Evolutionary conservation across 2,329 filamentous ascomycete genomes (phyloP).

Genomic region (Tolypocladium pustulatum): DNA sequence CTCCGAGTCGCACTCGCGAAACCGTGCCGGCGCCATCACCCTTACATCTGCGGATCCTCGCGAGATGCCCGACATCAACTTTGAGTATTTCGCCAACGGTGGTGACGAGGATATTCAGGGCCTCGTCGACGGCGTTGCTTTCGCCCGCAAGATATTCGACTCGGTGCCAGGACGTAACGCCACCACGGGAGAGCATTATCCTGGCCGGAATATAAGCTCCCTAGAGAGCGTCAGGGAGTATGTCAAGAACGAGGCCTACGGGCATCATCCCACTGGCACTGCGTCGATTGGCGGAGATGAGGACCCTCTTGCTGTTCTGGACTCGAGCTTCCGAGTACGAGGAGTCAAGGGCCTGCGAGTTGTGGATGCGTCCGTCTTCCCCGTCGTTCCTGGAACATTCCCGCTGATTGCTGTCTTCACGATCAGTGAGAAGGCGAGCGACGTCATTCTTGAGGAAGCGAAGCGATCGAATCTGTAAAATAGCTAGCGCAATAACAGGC

Average conservation of each 20-base stretch:
- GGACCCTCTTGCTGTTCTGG: conserved; percentile 45
- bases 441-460: conserved; percentile 17
- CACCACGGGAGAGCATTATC: not conserved
- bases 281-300: conserved; percentile 43
- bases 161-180: not conserved
- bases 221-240: conserved; percentile 10
- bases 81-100: conserved; percentile 43
- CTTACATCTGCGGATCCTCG: conserved; percentile 49
- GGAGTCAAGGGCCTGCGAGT: conserved; percentile 46
- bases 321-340: conserved; percentile 45
- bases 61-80: conserved; percentile 52
- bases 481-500: not conserved
- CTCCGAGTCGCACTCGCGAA: conserved; percentile 43
- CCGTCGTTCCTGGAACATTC: conserved; percentile 3
- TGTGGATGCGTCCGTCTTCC: conserved; percentile 49
- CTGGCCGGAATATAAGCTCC: conserved; percentile 5
- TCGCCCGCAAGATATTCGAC: conserved; percentile 30
- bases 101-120: conserved; percentile 32
- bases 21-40: conserved; percentile 51
- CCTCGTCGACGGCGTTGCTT: conserved; percentile 33
- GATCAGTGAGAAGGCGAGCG: conserved; percentile 46
- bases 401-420: conserved; percentile 35
- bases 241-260: conserved; percentile 30
- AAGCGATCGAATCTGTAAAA: not conserved
- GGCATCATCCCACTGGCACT: conserved; percentile 47